Evolutionary conservation across 202 grass and related monocot species (phyloP).

Genomic region (Setaria italica): DNA sequence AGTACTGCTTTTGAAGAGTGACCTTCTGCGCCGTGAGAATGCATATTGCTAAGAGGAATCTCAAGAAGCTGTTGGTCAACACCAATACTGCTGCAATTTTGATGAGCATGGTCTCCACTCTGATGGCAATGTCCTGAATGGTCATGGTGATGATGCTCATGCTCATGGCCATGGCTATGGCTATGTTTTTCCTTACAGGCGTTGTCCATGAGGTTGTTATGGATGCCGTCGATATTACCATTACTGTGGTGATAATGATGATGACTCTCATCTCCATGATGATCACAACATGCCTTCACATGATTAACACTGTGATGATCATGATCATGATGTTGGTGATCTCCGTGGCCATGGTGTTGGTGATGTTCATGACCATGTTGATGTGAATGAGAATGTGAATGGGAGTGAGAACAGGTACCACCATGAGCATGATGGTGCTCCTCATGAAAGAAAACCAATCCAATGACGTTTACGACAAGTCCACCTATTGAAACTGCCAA

Average conservation of each 20-base stretch:
- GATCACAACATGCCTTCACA: constrained; percentile 41
- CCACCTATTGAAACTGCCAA: constrained; percentile 89
- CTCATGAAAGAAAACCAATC: constrained; percentile 97
- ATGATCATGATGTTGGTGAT: constrained; percentile 47
- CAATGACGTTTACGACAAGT: constrained; percentile 82
- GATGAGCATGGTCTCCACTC: constrained; percentile 48
- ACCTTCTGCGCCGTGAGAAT: constrained; percentile 48
- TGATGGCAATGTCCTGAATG: constrained; percentile 50
- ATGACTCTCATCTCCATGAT: constrained; percentile 46
- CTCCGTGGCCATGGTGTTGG: constrained; percentile 45
- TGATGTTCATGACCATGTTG: constrained; percentile 46
- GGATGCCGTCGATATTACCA: constrained; percentile 17
- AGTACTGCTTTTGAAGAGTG: constrained; percentile 36
- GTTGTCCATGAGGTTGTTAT: constrained; percentile 22
- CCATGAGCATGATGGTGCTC: constrained; percentile 99
- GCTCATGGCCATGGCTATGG: constrained; percentile 40
- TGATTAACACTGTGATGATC: constrained; percentile 36
- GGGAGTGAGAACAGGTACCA: constrained; percentile 74
- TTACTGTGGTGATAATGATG: constrained; percentile 33
- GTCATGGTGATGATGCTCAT: constrained; percentile 58
- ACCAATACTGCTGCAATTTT: constrained; percentile 38
- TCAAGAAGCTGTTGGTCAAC: constrained; percentile 48
- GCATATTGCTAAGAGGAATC: constrained; percentile 38
- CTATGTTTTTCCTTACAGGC: constrained; percentile 38
- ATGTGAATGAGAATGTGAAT: constrained; percentile 50